A percentile compares a stretch with the other conserved stretches of the same genome.
Conservation (phyloP, 73 alveolate genomes). For the Paramecium octaurelia region DNA sequence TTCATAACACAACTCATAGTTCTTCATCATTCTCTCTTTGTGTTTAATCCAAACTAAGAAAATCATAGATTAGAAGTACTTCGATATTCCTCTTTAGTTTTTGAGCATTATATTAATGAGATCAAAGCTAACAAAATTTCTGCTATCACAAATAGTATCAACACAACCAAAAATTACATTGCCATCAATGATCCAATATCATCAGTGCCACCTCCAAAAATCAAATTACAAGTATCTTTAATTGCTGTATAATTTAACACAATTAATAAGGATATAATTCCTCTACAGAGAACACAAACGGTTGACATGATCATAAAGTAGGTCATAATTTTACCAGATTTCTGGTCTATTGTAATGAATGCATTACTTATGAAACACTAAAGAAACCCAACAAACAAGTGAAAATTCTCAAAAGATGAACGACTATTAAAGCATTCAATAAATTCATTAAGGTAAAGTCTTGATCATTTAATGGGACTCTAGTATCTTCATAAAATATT, state of each 20-base stretch:
- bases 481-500: slow-evolving; percentile 34
- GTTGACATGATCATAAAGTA: slow-evolving; percentile 42
- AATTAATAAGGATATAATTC: slow-evolving; percentile 19
- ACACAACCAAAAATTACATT: not conserved
- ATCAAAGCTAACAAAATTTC: slow-evolving; percentile 23
- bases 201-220: not conserved
- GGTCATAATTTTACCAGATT: slow-evolving; percentile 31
- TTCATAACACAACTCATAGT: slow-evolving; percentile 39
- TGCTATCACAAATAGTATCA: not conserved
- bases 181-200: slow-evolving; percentile 14
- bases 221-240: not conserved
- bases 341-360: not conserved
- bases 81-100: slow-evolving; percentile 23
- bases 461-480: slow-evolving; percentile 24
- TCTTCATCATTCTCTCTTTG: slow-evolving; percentile 29
- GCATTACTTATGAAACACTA: slow-evolving; percentile 14
- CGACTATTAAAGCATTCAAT: slow-evolving; percentile 25
- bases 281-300: slow-evolving; percentile 36
- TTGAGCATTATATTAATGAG: slow-evolving; percentile 35
- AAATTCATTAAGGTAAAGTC: not conserved
- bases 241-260: not conserved
- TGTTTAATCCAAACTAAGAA: slow-evolving; percentile 25
- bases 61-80: not conserved
- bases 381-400: slow-evolving; percentile 19
- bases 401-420: slow-evolving; percentile 8